Percentiles rank a stretch among this genome's conserved stretches.
These are phyloP conservation scores for Metarhizium sp. DNA, from an alignment of 2,329 filamentous ascomycete genomes.

Conservation along the genomic window DNA sequence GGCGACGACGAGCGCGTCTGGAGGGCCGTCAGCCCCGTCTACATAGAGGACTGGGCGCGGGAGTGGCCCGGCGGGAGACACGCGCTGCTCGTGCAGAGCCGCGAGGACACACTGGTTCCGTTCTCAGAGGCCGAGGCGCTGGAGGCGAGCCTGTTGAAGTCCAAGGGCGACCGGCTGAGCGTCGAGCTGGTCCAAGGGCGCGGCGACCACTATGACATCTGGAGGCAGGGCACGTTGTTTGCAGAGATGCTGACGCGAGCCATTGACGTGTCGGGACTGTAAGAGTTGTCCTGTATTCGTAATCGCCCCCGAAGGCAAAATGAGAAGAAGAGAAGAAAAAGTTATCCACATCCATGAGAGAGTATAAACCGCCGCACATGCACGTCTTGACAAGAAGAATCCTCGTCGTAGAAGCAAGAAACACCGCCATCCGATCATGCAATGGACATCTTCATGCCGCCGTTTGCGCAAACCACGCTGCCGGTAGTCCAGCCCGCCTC, in stretches of 20 bases:
- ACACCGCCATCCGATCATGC: constrained; percentile 12
- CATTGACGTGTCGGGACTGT: background rate
- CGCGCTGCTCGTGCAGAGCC: constrained; percentile 8
- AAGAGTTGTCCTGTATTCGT: background rate
- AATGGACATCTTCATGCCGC: constrained; percentile 34
- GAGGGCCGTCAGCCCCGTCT: constrained; percentile 30
- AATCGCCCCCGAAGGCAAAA: too few species aligned
- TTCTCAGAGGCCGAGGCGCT: constrained; percentile 6
- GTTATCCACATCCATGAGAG: too few species aligned
- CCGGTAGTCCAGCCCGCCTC: constrained; percentile 63
- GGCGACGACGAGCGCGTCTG: constrained; percentile 28
- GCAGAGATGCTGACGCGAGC: background rate
- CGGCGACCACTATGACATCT: constrained; percentile 3
- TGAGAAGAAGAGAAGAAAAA: too few species aligned
- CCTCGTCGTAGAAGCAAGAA: background rate
- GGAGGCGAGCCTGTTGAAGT: constrained; percentile 1
- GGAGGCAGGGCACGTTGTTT: constrained; percentile 2
- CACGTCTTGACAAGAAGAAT: too few species aligned
- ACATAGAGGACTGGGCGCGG: constrained; percentile 2
- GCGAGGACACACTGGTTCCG: constrained; percentile 6
- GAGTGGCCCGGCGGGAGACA: constrained; percentile 8
- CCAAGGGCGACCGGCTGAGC: background rate
- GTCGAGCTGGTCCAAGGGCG: constrained; percentile 1
- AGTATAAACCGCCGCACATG: background rate
- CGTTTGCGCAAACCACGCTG: constrained; percentile 63